phyloP scores from a whole-genome alignment of 345 rosid genomes.

The Carallia brachiata region DNA sequence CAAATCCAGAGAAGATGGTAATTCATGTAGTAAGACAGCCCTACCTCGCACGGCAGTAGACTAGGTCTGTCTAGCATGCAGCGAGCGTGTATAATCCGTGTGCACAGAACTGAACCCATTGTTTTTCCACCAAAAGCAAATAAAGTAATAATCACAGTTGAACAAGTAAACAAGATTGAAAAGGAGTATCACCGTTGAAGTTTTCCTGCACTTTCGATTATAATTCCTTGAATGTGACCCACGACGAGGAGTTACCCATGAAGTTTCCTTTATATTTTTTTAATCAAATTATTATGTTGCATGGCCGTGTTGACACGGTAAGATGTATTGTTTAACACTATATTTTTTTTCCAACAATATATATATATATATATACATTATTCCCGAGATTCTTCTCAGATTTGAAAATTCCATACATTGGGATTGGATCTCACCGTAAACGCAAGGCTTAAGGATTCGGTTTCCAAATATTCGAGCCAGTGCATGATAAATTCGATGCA shows the following conservation, averaged over 20 bases:
- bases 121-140: too few relatives aligned
- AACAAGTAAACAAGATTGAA: background rate
- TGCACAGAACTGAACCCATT: too few relatives aligned
- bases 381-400: conserved; percentile 16
- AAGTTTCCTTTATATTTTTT: conserved; percentile 19
- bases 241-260: background rate
- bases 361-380: background rate
- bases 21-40: too few relatives aligned
- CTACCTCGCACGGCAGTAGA: too few relatives aligned
- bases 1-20: too few relatives aligned
- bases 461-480: too few relatives aligned
- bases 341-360: too few relatives aligned
- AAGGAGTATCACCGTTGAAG: background rate
- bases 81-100: too few relatives aligned
- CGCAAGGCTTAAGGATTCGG: background rate
- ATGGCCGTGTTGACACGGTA: background rate
- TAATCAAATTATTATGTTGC: background rate
- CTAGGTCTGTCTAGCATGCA: too few relatives aligned
- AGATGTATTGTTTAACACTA: background rate
- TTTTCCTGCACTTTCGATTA: background rate
- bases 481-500: too few relatives aligned
- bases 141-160: background rate
- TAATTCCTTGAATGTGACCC: conserved; percentile 25
- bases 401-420: background rate
- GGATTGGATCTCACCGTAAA: background rate